phyloP scores from a whole-genome alignment of 2,329 filamentous ascomycete genomes.

The Exophiala alcalophila region DNA sequence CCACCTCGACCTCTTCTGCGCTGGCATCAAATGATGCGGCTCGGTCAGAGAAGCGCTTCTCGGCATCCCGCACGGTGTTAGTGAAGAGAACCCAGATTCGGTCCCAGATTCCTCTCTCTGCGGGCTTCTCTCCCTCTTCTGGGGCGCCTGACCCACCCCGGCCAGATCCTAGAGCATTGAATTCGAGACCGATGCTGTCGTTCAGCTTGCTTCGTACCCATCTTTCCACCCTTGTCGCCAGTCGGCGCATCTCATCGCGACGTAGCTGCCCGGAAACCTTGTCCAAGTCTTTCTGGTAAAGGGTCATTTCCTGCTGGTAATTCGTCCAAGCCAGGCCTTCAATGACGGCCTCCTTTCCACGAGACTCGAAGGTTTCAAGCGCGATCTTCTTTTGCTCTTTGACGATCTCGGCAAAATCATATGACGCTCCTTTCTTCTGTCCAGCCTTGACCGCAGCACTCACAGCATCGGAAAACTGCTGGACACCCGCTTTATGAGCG shows the following conservation, averaged over 20 bases:
- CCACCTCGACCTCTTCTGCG: slow-evolving; percentile 84
- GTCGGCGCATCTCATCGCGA: slow-evolving; percentile 91
- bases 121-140: slow-evolving; percentile 69
- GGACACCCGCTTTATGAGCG: slow-evolving; percentile 83
- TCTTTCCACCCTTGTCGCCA: slow-evolving; percentile 86
- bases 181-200: slow-evolving; percentile 86
- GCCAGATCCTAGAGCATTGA: slow-evolving; percentile 91
- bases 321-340: slow-evolving; percentile 83
- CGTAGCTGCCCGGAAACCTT: slow-evolving; percentile 80
- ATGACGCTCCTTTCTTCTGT: slow-evolving; percentile 84
- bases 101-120: slow-evolving; percentile 91
- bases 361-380: slow-evolving; percentile 69
- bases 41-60: slow-evolving; percentile 78
- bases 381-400: slow-evolving; percentile 74
- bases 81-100: slow-evolving; percentile 87
- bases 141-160: slow-evolving; percentile 78
- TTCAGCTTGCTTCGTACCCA: slow-evolving; percentile 87
- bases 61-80: slow-evolving; percentile 78
- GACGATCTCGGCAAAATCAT: slow-evolving; percentile 96
- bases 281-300: slow-evolving; percentile 88
- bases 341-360: slow-evolving; percentile 71
- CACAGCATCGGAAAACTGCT: slow-evolving; percentile 82
- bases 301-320: slow-evolving; percentile 71
- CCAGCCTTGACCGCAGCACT: slow-evolving; percentile 82
- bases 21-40: slow-evolving; percentile 93